phyloP scores from a whole-genome alignment of 345 rosid species.

The Iberis pinnata region DNA sequence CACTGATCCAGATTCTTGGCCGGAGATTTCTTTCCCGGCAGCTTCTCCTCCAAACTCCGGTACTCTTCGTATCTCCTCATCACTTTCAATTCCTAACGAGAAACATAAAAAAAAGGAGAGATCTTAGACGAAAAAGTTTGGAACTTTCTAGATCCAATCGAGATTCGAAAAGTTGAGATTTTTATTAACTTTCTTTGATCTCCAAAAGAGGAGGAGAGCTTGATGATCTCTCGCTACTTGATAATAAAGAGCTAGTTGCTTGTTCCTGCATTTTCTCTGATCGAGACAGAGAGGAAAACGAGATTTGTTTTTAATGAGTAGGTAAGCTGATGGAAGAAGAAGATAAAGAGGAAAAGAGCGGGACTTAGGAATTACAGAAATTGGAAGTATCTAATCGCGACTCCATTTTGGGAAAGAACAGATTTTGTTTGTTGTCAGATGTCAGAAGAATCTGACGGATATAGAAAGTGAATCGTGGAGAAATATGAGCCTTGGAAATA shows the following conservation, averaged over 20 bases:
- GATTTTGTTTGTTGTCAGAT: conserved; percentile 36
- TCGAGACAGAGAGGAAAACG: conserved; percentile 6
- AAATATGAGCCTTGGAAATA: conserved; percentile 37
- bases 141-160: conserved; percentile 19
- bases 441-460: conserved; percentile 28
- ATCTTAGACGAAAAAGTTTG: too few species aligned
- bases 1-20: conserved; percentile 32
- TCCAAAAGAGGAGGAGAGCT: conserved; percentile 81
- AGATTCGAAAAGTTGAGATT: background rate
- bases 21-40: conserved; percentile 43
- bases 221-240: conserved; percentile 97
- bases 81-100: conserved; percentile 72
- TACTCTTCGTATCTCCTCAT: conserved; percentile 91
- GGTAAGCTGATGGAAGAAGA: too few species aligned
- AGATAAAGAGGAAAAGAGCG: conserved; percentile 40
- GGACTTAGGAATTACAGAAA: conserved; percentile 41
- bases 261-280: conserved; percentile 64
- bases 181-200: conserved; percentile 79
- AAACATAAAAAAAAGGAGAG: too few species aligned
- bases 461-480: conserved; percentile 36
- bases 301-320: too few species aligned
- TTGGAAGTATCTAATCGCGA: conserved; percentile 19
- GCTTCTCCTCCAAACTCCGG: too few species aligned
- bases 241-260: conserved; percentile 68
- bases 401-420: conserved; percentile 19